These are phyloP conservation scores for Aurifilum marmelostoma DNA, from an alignment of 2,329 filamentous ascomycete species.

Conservation along the genomic window DNA sequence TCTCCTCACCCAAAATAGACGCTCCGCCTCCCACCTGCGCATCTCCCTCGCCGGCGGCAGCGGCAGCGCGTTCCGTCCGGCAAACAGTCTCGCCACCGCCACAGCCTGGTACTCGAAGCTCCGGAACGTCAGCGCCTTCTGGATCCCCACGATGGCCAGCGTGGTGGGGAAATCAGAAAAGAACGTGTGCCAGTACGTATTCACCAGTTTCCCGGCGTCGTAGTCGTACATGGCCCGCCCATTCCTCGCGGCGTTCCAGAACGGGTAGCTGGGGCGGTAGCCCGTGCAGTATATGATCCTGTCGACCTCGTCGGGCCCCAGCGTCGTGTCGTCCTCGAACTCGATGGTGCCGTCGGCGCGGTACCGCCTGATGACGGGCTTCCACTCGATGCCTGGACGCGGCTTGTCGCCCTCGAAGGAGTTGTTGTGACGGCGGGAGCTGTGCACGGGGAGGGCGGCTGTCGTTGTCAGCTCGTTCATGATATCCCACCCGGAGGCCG, in stretches of 20 bases:
- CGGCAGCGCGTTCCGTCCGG: constrained; percentile 42
- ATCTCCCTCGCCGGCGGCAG: constrained; percentile 47
- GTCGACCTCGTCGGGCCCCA: constrained; percentile 41
- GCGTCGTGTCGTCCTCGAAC: constrained; percentile 42
- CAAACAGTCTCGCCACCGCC: constrained; percentile 53
- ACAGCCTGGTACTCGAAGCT: constrained; percentile 61
- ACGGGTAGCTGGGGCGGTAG: constrained; percentile 48
- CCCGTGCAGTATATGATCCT: constrained; percentile 48
- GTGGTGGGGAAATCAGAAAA: constrained; percentile 49
- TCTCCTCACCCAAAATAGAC: constrained; percentile 37
- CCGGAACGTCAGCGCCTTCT: constrained; percentile 54
- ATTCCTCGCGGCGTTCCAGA: constrained; percentile 52
- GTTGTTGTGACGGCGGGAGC: constrained; percentile 53
- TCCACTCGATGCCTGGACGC: constrained; percentile 54
- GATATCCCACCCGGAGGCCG: constrained; percentile 48
- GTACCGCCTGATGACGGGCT: constrained; percentile 53
- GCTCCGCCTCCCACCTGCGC: constrained; percentile 49
- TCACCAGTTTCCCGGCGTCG: constrained; percentile 44
- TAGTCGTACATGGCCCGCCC: constrained; percentile 57
- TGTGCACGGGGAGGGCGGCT: constrained; percentile 50
- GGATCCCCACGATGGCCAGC: constrained; percentile 55
- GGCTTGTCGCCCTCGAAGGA: constrained; percentile 55
- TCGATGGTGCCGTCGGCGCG: constrained; percentile 46
- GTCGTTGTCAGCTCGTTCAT: constrained; percentile 42
- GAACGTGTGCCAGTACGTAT: constrained; percentile 58